These are phyloP conservation scores for Dothideomycetes sp. DNA, from an alignment of 2,329 filamentous ascomycete species.

Conservation along the genomic window DNA sequence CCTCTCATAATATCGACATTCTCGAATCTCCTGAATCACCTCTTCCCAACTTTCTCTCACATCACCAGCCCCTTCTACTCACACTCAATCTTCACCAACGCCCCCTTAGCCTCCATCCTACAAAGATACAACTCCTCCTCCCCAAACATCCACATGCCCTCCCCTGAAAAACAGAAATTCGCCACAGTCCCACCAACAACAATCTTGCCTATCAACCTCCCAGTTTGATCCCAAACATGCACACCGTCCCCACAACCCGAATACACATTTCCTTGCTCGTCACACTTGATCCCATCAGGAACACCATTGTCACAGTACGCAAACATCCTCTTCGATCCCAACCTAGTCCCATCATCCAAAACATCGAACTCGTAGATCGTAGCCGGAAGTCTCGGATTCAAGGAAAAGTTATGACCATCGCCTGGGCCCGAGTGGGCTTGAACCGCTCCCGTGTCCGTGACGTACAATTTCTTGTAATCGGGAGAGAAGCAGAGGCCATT, in stretches of 20 bases:
- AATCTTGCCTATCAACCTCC: conserved; percentile 48
- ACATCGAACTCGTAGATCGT: conserved; percentile 32
- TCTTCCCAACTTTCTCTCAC: not conserved
- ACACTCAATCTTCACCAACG: conserved; percentile 16
- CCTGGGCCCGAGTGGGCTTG: conserved; percentile 22
- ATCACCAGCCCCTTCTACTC: not conserved
- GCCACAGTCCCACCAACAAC: conserved; percentile 35
- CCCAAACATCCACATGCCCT: conserved; percentile 20
- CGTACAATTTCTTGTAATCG: conserved; percentile 43
- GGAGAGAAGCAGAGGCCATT: conserved; percentile 53
- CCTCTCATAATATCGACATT: no score
- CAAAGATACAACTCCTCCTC: conserved; percentile 18
- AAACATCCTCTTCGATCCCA: conserved; percentile 35
- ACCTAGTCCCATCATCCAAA: conserved; percentile 20
- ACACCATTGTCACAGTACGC: conserved; percentile 45
- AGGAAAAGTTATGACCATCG: conserved; percentile 17
- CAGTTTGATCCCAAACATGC: conserved; percentile 44
- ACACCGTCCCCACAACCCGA: conserved; percentile 47
- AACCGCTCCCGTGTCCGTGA: conserved; percentile 49
- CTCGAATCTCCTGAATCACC: no score
- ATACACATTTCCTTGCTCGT: conserved; percentile 48
- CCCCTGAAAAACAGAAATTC: conserved; percentile 25
- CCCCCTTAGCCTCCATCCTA: conserved; percentile 14
- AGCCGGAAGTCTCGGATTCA: conserved; percentile 28
- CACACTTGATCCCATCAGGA: conserved; percentile 51